Evolutionary conservation across 495 filamentous ascomycete species (phyloP), one percentile per base, ranked within the genome.

Genomic region (Cryomyces minteri): DNA sequence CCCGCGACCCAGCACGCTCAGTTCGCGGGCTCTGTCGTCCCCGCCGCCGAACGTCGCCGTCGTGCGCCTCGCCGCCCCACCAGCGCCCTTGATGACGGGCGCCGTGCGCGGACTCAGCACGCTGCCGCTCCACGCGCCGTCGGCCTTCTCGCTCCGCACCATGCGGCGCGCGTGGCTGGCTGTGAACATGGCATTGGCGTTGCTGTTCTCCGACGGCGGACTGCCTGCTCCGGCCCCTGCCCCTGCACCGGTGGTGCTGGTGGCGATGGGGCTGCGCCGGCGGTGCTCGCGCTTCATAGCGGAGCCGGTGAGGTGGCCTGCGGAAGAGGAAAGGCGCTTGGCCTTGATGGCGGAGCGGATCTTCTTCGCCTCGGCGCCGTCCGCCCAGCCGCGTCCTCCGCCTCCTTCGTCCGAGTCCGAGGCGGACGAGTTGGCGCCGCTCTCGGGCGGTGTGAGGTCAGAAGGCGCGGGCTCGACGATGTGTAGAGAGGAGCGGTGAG

Each of bases 91-190:
- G 56, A 74, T 69, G n/a, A 84, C 67, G 1, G 77, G 73, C n/a
- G 74, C 61, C 18, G 73, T 70, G 10, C 77, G 66, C 40, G 80
- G 79, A 44, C 77, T 78, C 41, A 85, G 60, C 11, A 84, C 77
- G 41, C 68, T 71, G 31, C 60, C 65, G 43, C 70, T 74, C 54
- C 55, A 62, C 46, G 70, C 52, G 29, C 45, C 69, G 37, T 58
- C 56, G 33, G 78, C 77, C 46, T 74, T 74, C 28, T 80, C 77
- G 45, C 67, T 71, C 60, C 73, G 79, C 25, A 77, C 76, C 77
- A 84, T 82, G 10, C 80, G 65, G 31, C 80, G 66, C 6, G 80
- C 79, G 47, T 82, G 78, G 12, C 72, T 72, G 29, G 79, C 74
- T 5, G 77, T 78, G 65, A 83, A 83, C 61, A 82, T 67, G 29